Conservation (phyloP, 1,139 yeast genomes). For the Yamadazyma jaroonii region DNA sequence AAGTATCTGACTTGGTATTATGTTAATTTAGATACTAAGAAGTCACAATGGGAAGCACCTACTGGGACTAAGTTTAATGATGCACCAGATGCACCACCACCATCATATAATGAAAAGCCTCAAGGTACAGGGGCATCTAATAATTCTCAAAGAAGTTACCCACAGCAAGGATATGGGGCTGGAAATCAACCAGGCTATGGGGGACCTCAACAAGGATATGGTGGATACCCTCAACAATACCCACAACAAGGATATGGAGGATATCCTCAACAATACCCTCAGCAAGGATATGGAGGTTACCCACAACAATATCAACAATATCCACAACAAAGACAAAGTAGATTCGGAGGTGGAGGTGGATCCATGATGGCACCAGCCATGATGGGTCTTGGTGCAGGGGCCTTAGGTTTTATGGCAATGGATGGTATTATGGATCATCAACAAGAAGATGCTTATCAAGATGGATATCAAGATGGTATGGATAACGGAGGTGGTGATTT, state of each 20-base stretch:
- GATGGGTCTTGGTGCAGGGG: constrained; percentile 80
- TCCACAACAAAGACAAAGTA: constrained; percentile 17
- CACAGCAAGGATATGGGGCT: constrained; percentile 14
- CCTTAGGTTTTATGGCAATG: constrained; percentile 19
- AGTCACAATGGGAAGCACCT: constrained; percentile 93
- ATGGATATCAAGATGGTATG: constrained; percentile 33
- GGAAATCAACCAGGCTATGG: constrained; percentile 19
- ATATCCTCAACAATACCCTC: constrained; percentile 10
- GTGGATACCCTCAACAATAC: constrained; percentile 18
- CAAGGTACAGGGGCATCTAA: neutral
- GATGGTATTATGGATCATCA: constrained; percentile 4
- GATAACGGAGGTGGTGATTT: constrained; percentile 24
- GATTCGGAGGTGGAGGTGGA: constrained; percentile 32
- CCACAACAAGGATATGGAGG: constrained; percentile 14
- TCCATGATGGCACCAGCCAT: constrained; percentile 26
- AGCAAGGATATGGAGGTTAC: constrained; percentile 21
- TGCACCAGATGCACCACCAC: constrained; percentile 28
- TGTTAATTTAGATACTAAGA: constrained; percentile 67
- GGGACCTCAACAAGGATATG: constrained; percentile 16
- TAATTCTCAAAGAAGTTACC: constrained; percentile 5
- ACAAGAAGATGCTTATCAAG: constrained; percentile 17
- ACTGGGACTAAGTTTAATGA: constrained; percentile 48
- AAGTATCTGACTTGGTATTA: constrained; percentile 77
- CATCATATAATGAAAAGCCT: constrained; percentile 20
- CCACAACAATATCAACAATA: constrained; percentile 20